Evolutionary conservation across 768 basidiomycete species (phyloP).

Genomic region (Xanthoconium stramineum): DNA sequence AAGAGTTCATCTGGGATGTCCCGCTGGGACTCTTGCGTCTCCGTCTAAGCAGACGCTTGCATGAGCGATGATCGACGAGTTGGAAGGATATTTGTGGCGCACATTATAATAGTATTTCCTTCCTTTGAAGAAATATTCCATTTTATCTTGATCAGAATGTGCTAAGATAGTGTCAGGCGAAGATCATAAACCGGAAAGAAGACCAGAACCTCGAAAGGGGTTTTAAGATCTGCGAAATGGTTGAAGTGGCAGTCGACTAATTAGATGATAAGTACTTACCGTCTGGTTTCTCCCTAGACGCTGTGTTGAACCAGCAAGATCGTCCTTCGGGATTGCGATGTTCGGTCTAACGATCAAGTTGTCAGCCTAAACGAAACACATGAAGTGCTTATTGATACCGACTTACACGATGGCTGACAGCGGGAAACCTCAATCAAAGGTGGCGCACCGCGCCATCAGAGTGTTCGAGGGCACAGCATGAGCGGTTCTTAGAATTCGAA

Average conservation of each 20-base stretch:
- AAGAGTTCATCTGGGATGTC: constrained; percentile 93
- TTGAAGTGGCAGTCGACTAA: constrained; percentile 3
- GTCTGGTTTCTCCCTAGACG: constrained; percentile 94
- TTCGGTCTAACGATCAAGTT: constrained; percentile 59
- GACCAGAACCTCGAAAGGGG: constrained; percentile 77
- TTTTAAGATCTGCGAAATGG: constrained; percentile 68
- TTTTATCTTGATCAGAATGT: constrained; percentile 79
- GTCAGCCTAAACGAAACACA: background rate
- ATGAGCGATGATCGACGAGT: background rate
- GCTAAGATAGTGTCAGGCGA: constrained; percentile 40
- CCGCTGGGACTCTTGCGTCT: constrained; percentile 95
- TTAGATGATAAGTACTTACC: constrained; percentile 42
- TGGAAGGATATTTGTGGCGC: constrained; percentile 21
- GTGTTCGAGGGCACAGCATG: too few species aligned
- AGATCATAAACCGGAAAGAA: background rate
- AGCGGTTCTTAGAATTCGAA: too few species aligned
- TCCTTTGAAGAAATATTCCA: constrained; percentile 97
- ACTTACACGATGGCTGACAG: constrained; percentile 34
- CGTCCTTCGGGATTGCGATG: constrained; percentile 94
- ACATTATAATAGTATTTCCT: constrained; percentile 91
- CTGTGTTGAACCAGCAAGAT: constrained; percentile 96
- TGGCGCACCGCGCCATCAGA: too few species aligned
- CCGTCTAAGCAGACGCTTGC: constrained; percentile 47
- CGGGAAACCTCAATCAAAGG: too few species aligned
- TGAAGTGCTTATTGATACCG: constrained; percentile 8